phyloP scores from a whole-genome alignment of 1,284 basidiomycete species.

The Ganoderma sp. region DNA sequence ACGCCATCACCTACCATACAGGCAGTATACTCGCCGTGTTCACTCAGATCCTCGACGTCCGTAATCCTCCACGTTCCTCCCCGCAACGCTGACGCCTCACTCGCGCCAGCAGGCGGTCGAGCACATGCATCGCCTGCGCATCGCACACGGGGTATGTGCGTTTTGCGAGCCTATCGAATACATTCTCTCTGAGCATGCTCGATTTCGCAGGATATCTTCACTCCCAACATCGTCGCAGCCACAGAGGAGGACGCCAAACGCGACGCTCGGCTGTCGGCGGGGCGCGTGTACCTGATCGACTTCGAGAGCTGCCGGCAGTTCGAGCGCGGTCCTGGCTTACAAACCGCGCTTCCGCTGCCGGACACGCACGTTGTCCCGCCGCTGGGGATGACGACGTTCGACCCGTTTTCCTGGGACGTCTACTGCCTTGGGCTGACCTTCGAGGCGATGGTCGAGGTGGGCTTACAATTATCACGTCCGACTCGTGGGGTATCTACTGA shows the following conservation, averaged over 20 bases:
- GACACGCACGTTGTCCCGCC: no score
- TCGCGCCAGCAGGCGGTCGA: neutral
- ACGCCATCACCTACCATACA: neutral
- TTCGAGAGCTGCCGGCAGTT: neutral
- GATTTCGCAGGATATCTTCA: neutral
- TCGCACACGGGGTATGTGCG: neutral
- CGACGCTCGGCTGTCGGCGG: neutral
- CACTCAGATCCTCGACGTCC: neutral
- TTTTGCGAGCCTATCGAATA: neutral
- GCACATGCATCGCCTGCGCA: neutral
- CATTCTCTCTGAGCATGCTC: no score
- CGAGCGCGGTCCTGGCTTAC: neutral
- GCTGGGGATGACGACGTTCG: neutral
- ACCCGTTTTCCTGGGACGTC: conserved; percentile 3
- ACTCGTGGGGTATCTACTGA: neutral
- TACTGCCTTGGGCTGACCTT: neutral
- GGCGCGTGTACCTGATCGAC: neutral
- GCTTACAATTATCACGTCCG: neutral
- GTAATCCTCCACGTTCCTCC: neutral
- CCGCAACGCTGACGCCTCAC: neutral
- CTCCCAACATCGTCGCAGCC: neutral
- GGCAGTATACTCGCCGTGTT: neutral
- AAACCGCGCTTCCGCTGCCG: no score
- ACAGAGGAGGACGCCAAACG: neutral
- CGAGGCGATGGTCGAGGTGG: neutral